phyloP scores from a whole-genome alignment of 495 filamentous ascomycete species.

The Penicillium roqueforti region DNA sequence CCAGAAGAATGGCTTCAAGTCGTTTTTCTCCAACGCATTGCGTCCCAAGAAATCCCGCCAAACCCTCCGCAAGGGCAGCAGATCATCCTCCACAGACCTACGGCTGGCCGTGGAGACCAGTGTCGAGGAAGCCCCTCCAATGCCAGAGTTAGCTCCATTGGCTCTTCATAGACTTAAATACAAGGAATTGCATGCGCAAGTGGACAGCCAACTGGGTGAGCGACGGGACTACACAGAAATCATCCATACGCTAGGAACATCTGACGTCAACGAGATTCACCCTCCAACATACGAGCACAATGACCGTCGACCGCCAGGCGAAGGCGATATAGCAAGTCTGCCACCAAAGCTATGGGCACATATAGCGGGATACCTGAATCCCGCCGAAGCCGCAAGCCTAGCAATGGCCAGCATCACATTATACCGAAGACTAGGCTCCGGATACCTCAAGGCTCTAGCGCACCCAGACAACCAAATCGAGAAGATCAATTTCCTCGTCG shows the following conservation, averaged over 20 bases:
- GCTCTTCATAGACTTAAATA: constrained; percentile 42
- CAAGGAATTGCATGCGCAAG: constrained; percentile 22
- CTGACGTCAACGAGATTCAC: constrained; percentile 29
- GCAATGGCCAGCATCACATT: constrained; percentile 46
- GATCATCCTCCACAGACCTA: constrained; percentile 33
- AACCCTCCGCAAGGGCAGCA: constrained; percentile 40
- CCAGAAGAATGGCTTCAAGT: constrained; percentile 31
- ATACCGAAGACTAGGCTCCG: constrained; percentile 35
- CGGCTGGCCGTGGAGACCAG: constrained; percentile 25
- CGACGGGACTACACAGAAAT: constrained; percentile 45
- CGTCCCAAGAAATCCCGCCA: constrained; percentile 46
- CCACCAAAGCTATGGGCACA: constrained; percentile 40
- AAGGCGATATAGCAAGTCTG: constrained; percentile 42
- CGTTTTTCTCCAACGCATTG: constrained; percentile 35
- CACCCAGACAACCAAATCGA: constrained; percentile 34
- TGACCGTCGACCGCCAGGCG: constrained; percentile 35
- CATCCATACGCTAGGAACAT: constrained; percentile 43
- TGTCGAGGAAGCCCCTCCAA: constrained; percentile 31
- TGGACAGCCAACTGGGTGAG: constrained; percentile 49
- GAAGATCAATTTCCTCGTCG: constrained; percentile 44
- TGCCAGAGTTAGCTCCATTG: constrained; percentile 37
- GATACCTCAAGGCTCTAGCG: constrained; percentile 31
- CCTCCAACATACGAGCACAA: constrained; percentile 16
- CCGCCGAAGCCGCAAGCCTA: constrained; percentile 44
- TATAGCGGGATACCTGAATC: constrained; percentile 39